Conservation (phyloP, 2,329 filamentous ascomycete genomes). For the Aureobasidium zeae region DNA sequence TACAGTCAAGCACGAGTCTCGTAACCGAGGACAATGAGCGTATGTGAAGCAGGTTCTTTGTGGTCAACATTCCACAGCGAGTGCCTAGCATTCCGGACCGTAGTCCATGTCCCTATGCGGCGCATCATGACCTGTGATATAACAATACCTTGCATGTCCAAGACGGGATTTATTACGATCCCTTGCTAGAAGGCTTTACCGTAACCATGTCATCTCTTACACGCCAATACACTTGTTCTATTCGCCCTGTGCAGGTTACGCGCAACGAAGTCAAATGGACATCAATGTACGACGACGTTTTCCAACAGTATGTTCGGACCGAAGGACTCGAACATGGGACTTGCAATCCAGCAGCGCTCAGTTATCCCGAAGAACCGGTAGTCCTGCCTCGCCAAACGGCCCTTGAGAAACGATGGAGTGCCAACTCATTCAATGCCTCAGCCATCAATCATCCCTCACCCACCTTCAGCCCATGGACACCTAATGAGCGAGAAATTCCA, state of each 20-base stretch:
- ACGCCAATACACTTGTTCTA: constrained; percentile 15
- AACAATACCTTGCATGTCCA: constrained; percentile 15
- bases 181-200: too few species aligned
- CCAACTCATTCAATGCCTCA: constrained; percentile 7
- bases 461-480: constrained; percentile 10
- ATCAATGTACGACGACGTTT: constrained; percentile 52
- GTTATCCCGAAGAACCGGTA: constrained; percentile 20
- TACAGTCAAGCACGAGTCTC: too few species aligned
- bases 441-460: constrained; percentile 9
- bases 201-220: constrained; percentile 14
- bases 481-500: neutral
- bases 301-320: constrained; percentile 54
- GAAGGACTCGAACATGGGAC: constrained; percentile 40
- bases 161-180: neutral
- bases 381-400: neutral
- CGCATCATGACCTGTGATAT: too few species aligned
- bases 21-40: too few species aligned
- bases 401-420: constrained; percentile 2
- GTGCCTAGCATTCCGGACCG: too few species aligned
- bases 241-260: constrained; percentile 3
- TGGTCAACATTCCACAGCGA: too few species aligned
- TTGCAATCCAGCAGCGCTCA: constrained; percentile 40
- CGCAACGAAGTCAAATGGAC: constrained; percentile 39
- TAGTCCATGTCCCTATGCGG: too few species aligned
- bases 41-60: too few species aligned